Base-by-base conservation (phyloP, 371 early-diverging fungal genomes). In the Syncephalastrum racemosum region DNA sequence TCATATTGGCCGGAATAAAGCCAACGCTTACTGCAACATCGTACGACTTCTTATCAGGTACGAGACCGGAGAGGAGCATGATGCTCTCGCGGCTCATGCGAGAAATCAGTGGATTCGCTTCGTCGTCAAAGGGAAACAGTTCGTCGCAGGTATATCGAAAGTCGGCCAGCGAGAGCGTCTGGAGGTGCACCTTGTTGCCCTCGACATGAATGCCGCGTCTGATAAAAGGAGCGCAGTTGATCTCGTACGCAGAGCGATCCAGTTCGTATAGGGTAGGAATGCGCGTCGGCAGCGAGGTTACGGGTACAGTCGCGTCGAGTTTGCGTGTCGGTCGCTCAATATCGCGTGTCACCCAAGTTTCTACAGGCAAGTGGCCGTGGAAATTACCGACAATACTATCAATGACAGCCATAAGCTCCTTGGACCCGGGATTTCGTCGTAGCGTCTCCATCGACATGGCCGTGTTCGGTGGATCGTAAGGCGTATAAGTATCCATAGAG, bases 21-120 rank as follows among this genome's bases (percentile, higher is more conserved):
- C 58, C 58, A 10, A 58, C 58, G 31, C 51, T 52, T 4, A 58
- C 42, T 0, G 58, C 58, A 10, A 58, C 45, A 46, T 58, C 51
- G 23, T 46, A 58, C 1, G 58, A 58, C 10, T 52, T 23, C 20
- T 58, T 58, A 39, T 58, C 51, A 40, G 58, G 58, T 18, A 58
- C 46, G 6, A 58, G 51, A 7, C 51, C 50, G 22, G 58, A 58
- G 10, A 58, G 46, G 16, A 51, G 31, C 4, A 58, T 16, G 0
- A 58, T 58, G 19, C 44, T 58, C 13, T 58, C 58, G 6, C 51
- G 13, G 24, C 36, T 31, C 36, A 31, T 31, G 36, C 36, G 36
- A 5, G 36, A 31, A 31, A 31, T 31, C 36, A 31, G 10, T 2
- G 36, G 36, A 5, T 5, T 31, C 12, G 6, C 36, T 6, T 51